A percentile compares a stretch with the other conserved stretches of the same genome.
Evolutionary conservation across 208 protist genomes (phyloP).

Genomic region (Wallacemonas sp.): DNA sequence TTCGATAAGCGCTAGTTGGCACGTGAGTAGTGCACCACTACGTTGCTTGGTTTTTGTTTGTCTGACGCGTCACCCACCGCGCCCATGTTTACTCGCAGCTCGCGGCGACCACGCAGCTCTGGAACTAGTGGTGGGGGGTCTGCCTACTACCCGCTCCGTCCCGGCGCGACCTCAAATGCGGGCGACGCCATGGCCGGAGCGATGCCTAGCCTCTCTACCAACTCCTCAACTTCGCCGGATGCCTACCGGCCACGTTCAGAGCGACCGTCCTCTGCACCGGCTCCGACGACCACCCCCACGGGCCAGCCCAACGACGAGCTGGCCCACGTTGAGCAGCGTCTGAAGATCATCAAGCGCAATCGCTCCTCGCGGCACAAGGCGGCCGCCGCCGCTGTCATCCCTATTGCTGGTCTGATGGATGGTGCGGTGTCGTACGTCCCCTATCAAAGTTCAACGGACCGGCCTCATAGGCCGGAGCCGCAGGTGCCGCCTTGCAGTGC

Average conservation of each 20-base stretch:
- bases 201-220: conserved; percentile 11
- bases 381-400: background rate
- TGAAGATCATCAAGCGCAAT: conserved; percentile 75
- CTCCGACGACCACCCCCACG: conserved; percentile 10
- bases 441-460: background rate
- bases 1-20: too few relatives aligned
- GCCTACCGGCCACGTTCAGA: conserved; percentile 14
- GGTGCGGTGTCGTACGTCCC: background rate
- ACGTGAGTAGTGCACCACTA: too few relatives aligned
- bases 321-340: conserved; percentile 66
- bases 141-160: background rate
- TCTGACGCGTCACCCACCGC: too few relatives aligned
- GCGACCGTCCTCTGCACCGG: conserved; percentile 33
- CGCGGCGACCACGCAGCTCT: background rate
- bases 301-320: conserved; percentile 5
- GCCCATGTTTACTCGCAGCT: conserved; percentile 2
- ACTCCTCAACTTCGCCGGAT: background rate
- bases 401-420: background rate
- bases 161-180: background rate
- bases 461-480: background rate
- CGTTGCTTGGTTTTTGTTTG: conserved; percentile 3
- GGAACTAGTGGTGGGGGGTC: background rate
- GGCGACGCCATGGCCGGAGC: background rate
- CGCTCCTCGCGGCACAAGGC: conserved; percentile 17
- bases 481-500: conserved; percentile 41